Conservation (phyloP, 225 moss, liverwort and hornwort species). For the Bryum argenteum region DNA sequence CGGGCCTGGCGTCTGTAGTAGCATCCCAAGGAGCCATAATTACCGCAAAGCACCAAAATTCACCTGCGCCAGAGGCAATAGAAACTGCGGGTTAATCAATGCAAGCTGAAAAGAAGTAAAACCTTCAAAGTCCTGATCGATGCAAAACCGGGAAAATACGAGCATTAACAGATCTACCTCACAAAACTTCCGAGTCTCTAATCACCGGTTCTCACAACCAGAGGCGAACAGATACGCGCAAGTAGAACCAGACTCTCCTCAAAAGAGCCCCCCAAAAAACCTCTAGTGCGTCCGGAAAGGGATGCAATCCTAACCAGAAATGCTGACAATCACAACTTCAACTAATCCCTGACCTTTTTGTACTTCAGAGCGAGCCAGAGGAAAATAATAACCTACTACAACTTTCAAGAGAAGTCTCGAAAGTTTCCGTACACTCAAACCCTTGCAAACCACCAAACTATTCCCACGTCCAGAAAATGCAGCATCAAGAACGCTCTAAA, state of each 20-base stretch:
- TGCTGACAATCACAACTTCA: conserved; percentile 4
- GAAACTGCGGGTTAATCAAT: conserved; percentile 6
- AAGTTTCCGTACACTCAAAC: not conserved
- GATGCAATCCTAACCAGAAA: conserved; percentile 9
- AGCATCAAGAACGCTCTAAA: conserved; percentile 5
- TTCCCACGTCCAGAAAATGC: not conserved
- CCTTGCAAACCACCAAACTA: conserved; percentile 9
- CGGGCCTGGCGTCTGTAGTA: conserved; percentile 50
- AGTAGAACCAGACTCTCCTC: not conserved
- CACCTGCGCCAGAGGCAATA: conserved; percentile 33
- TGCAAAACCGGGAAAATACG: conserved; percentile 15
- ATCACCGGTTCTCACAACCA: conserved; percentile 7
- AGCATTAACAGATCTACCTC: conserved; percentile 15
- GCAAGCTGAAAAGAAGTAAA: not conserved
- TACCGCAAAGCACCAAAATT: conserved; percentile 21
- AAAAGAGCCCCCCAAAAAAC: conserved; percentile 1
- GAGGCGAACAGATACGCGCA: not conserved
- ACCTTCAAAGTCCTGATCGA: not conserved
- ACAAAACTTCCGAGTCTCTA: conserved; percentile 15
- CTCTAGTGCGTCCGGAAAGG: too few species aligned
- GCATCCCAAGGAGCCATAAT: conserved; percentile 64
- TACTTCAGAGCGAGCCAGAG: not conserved
- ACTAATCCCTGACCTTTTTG: not conserved
- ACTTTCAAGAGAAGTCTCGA: conserved; percentile 2
- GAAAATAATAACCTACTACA: not conserved